Conservation (phyloP, 495 filamentous ascomycete genomes). For the Xylaria acuta region DNA sequence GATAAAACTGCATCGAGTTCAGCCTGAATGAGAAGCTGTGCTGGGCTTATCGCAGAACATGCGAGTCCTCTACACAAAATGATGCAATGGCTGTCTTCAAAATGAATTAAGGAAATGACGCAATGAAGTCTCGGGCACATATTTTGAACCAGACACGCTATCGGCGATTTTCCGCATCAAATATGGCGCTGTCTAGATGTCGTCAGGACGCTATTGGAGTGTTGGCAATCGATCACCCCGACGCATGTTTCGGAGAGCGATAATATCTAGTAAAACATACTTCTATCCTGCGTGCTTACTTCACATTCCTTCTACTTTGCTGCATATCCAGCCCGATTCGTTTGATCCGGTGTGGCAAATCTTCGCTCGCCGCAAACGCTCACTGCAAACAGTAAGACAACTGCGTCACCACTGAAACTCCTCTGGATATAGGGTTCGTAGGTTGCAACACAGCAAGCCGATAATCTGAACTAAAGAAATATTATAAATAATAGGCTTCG, state of each 20-base stretch:
- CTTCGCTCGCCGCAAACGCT: background rate
- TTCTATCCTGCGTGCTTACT: background rate
- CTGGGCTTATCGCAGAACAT: background rate
- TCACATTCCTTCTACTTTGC: background rate
- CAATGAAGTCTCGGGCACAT: background rate
- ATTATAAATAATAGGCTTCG: background rate
- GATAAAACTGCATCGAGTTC: background rate
- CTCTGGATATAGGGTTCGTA: background rate
- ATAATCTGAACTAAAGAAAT: background rate
- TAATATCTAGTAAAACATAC: background rate
- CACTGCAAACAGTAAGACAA: constrained; percentile 6
- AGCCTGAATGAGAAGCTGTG: background rate
- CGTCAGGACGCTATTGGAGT: background rate
- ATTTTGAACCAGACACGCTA: background rate
- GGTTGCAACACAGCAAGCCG: background rate
- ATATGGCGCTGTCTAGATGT: no score
- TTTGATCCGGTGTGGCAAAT: background rate
- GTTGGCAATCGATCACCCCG: background rate
- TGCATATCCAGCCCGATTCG: background rate
- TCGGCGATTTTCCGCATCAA: background rate
- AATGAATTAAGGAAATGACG: background rate
- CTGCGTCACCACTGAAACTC: background rate
- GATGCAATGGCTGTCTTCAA: background rate
- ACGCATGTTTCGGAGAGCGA: background rate
- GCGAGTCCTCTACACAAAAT: background rate